phyloP scores from a whole-genome alignment of 305 asterid species.

The Fraxinus greggii region DNA sequence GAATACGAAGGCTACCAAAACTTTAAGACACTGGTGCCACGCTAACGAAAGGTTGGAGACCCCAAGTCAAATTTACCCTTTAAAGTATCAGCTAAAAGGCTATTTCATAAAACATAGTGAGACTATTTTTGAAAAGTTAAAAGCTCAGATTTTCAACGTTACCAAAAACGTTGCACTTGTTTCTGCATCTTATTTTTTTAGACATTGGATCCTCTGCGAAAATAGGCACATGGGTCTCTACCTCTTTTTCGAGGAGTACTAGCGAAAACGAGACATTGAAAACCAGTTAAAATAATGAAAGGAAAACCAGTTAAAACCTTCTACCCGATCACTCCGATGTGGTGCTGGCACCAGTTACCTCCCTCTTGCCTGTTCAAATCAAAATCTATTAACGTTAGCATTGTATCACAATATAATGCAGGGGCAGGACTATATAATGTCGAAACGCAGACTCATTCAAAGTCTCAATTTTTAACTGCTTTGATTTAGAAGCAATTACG shows the following conservation, averaged over 20 bases:
- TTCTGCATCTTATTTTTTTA: background rate
- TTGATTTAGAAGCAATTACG: background rate
- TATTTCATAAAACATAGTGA: background rate
- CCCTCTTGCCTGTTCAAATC: background rate
- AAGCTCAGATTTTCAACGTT: background rate
- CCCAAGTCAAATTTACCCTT: background rate
- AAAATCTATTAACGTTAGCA: background rate
- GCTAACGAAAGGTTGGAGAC: background rate
- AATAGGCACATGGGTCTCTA: background rate
- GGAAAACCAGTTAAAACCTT: background rate
- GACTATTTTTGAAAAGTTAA: background rate
- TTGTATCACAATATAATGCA: background rate
- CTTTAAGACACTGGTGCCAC: background rate
- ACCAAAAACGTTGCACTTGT: background rate
- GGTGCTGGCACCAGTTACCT: background rate
- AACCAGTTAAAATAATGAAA: background rate
- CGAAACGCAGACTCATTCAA: background rate
- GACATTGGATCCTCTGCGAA: background rate
- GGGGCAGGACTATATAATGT: background rate
- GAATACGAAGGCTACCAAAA: background rate
- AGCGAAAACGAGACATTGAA: background rate
- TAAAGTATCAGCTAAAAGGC: background rate
- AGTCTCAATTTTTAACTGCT: background rate
- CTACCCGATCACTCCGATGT: background rate
- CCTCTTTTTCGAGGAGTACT: background rate